Evolutionary conservation across 768 basidiomycete species (phyloP).

Genomic region (Tricholoma matsutake): DNA sequence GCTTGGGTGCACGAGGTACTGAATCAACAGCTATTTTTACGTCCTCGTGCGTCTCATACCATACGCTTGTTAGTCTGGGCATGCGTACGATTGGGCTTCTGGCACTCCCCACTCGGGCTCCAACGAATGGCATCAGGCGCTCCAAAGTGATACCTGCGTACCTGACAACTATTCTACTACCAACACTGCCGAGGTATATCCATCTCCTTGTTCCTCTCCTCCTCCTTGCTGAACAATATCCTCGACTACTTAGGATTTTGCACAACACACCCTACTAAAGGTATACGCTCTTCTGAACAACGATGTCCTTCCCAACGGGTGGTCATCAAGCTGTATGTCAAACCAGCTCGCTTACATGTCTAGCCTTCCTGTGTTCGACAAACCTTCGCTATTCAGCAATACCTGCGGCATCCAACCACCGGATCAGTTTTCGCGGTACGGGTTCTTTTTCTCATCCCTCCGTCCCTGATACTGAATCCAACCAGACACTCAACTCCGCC

Average conservation of each 20-base stretch:
- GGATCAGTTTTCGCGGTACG: conserved; percentile 11
- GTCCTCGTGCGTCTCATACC: no score
- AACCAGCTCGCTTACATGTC: conserved; percentile 25
- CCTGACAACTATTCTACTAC: conserved; percentile 28
- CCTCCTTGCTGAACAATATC: neutral
- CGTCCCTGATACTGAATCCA: neutral
- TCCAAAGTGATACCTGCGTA: conserved; percentile 26
- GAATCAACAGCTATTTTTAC: no score
- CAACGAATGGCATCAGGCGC: conserved; percentile 18
- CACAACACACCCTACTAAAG: conserved; percentile 27
- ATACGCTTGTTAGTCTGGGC: conserved; percentile 17
- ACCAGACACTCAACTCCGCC: conserved; percentile 12
- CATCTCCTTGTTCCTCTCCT: neutral
- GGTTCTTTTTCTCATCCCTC: neutral
- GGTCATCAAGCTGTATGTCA: conserved; percentile 25
- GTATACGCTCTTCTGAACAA: conserved; percentile 22
- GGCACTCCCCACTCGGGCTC: conserved; percentile 17
- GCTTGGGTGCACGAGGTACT: conserved; percentile 32
- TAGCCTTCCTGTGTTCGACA: conserved; percentile 20
- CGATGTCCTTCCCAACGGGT: conserved; percentile 22
- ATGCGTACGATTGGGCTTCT: conserved; percentile 30
- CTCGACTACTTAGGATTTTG: conserved; percentile 24
- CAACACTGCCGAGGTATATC: conserved; percentile 24
- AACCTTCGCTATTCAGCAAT: conserved; percentile 24
- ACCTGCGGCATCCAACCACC: conserved; percentile 20